Conservation (phyloP, 2,329 filamentous ascomycete genomes). For the Fusarium penzigii region DNA sequence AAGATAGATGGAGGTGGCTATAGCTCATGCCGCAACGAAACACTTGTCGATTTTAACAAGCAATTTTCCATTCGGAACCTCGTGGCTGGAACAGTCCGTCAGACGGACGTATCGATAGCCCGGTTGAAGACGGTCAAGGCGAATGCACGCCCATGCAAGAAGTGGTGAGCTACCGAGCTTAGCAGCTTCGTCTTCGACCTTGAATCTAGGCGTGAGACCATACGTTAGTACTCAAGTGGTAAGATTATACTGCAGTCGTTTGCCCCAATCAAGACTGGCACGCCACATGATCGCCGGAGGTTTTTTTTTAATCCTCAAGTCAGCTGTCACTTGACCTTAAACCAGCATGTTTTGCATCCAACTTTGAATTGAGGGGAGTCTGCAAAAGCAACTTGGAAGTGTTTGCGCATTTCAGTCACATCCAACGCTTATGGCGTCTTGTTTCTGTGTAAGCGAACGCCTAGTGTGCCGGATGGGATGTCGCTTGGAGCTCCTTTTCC, state of each 20-base stretch:
- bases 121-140: constrained; percentile 56
- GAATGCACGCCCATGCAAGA: constrained; percentile 59
- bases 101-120: constrained; percentile 59
- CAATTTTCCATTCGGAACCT: constrained; percentile 48
- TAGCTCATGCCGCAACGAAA: constrained; percentile 31
- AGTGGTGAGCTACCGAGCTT: constrained; percentile 39
- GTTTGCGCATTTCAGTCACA: no score
- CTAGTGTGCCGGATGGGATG: background rate
- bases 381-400: no score
- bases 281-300: no score
- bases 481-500: background rate
- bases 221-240: constrained; percentile 14
- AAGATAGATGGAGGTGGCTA: background rate
- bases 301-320: no score
- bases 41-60: constrained; percentile 55
- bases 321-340: no score
- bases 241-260: constrained; percentile 3
- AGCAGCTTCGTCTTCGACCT: constrained; percentile 51
- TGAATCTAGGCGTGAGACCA: constrained; percentile 44
- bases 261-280: no score
- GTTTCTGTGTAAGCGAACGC: background rate
- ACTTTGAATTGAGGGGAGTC: no score
- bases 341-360: no score
- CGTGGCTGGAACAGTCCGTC: constrained; percentile 45
- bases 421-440: background rate